Conservation (phyloP, 257 asterid genomes). For the Solanum piurae region DNA sequence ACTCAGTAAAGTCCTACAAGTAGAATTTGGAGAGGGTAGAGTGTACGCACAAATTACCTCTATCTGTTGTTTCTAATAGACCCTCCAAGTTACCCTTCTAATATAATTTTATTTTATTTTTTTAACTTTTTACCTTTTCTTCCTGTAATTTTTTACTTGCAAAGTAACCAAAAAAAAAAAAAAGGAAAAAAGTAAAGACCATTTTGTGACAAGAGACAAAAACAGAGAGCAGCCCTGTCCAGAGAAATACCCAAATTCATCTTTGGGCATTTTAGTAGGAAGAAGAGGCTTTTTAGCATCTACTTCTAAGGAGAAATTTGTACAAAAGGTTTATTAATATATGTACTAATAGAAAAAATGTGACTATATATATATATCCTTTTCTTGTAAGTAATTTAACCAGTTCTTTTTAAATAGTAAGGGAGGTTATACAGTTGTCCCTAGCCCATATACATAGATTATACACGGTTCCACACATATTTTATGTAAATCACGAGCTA, state of each 20-base stretch:
- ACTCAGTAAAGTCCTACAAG: not conserved
- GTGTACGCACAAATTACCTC: not conserved
- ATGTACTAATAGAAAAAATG: not conserved
- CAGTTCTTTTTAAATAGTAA: not conserved
- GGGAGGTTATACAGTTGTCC: not conserved
- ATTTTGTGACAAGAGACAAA: constrained; percentile 8
- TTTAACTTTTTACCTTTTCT: not conserved
- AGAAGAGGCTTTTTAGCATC: constrained; percentile 20
- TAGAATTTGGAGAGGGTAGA: not conserved
- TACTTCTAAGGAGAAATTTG: not conserved
- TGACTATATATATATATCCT: not conserved
- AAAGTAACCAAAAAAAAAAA: not conserved
- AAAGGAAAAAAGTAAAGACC: not conserved
- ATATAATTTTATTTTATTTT: not conserved
- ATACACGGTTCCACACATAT: not conserved
- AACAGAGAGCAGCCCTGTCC: constrained; percentile 50
- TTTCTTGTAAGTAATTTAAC: not conserved
- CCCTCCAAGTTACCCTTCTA: constrained; percentile 23
- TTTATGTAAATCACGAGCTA: not conserved
- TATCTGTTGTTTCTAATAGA: not conserved
- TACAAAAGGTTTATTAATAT: constrained; percentile 3
- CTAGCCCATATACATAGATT: not conserved
- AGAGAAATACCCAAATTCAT: constrained; percentile 22
- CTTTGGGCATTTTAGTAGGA: constrained; percentile 41
- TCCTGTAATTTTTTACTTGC: constrained; percentile 13